Conservation (phyloP, 352 stramenopile species). For the Globisporangium middletonii region DNA sequence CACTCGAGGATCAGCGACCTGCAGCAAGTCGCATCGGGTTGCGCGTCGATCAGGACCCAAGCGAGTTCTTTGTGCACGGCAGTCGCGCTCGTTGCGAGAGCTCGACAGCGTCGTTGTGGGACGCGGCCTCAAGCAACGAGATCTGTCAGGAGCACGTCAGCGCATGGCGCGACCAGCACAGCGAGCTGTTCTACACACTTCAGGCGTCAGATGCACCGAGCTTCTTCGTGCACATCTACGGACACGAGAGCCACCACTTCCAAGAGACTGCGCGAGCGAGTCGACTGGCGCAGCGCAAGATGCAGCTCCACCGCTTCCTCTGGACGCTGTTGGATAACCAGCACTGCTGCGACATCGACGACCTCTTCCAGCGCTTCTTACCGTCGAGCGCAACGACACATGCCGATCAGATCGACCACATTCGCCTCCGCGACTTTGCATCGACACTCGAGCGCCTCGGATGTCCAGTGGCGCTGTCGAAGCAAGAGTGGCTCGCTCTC, state of each 20-base stretch:
- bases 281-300: slow-evolving; percentile 17
- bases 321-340: slow-evolving; percentile 16
- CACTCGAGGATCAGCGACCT: no score
- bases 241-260: slow-evolving; percentile 28
- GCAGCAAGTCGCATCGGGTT: background rate
- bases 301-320: slow-evolving; percentile 21
- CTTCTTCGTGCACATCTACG: slow-evolving; percentile 13
- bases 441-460: slow-evolving; percentile 12
- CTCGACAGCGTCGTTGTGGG: background rate
- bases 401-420: background rate
- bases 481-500: slow-evolving; percentile 35
- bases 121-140: background rate
- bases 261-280: slow-evolving; percentile 20
- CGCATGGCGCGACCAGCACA: slow-evolving; percentile 22
- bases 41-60: background rate
- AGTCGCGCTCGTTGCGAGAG: background rate
- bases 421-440: slow-evolving; percentile 11
- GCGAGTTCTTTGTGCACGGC: slow-evolving; percentile 2
- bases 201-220: slow-evolving; percentile 5
- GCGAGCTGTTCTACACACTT: slow-evolving; percentile 26
- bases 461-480: slow-evolving; percentile 13
- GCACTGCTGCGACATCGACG: slow-evolving; percentile 9
- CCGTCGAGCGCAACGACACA: background rate
- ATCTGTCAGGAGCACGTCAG: slow-evolving; percentile 12
- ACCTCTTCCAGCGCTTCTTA: slow-evolving; percentile 18